Conservation (phyloP, 2,329 filamentous ascomycete genomes). For the Neofusicoccum ribis region DNA sequence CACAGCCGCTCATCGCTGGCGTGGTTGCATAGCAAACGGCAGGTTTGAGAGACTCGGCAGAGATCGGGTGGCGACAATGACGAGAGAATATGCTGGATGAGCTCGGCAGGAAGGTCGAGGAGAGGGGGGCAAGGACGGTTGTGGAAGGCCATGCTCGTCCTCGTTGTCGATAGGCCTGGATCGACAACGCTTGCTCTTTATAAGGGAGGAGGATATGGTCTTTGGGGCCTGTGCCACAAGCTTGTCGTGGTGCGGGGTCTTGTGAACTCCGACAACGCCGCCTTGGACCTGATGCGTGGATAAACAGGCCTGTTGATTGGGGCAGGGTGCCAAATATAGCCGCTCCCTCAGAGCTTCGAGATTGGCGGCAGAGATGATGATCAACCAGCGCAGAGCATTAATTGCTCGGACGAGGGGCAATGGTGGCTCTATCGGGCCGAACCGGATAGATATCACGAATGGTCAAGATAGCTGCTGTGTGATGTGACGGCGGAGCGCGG, state of each 20-base stretch:
- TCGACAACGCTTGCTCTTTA: constrained; percentile 10
- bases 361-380: not conserved
- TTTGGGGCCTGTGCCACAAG: constrained; percentile 5
- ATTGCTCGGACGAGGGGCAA: not conserved
- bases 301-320: not conserved
- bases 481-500: not conserved
- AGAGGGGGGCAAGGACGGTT: constrained; percentile 37
- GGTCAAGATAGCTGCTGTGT: not conserved
- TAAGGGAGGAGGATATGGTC: constrained; percentile 3
- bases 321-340: not conserved
- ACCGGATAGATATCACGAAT: not conserved
- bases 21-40: constrained; percentile 59
- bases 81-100: constrained; percentile 70
- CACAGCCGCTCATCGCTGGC: constrained; percentile 69
- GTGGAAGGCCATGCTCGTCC: not conserved
- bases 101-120: constrained; percentile 67
- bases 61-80: constrained; percentile 68
- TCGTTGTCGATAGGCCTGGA: constrained; percentile 5
- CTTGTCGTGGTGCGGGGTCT: constrained; percentile 6
- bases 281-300: not conserved
- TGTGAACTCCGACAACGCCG: not conserved
- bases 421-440: not conserved
- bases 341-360: not conserved
- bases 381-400: not conserved
- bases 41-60: constrained; percentile 59